A percentile compares a stretch with the other conserved stretches of the same genome.
phyloP scores from a whole-genome alignment of 148 eudicot genomes.

The Amaranthus palmeri region DNA sequence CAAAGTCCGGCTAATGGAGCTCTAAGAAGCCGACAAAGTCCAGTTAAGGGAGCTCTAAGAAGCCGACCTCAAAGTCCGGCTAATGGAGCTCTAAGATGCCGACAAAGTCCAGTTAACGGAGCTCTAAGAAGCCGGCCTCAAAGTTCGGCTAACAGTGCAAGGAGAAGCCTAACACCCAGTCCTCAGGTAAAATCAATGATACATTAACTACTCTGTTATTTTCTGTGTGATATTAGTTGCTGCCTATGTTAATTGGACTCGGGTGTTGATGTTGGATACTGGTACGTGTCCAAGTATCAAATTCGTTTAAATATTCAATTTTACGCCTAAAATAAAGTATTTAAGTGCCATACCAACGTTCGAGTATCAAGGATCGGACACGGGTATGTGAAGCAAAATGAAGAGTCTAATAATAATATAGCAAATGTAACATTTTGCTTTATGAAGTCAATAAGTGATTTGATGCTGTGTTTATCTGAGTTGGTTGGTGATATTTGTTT shows the following conservation, averaged over 20 bases:
- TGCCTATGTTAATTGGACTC: too few relatives aligned
- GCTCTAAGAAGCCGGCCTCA: constrained; percentile 44
- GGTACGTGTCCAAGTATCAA: too few relatives aligned
- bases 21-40: constrained; percentile 59
- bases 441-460: too few relatives aligned
- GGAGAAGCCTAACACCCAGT: constrained; percentile 65
- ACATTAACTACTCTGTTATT: neutral
- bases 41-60: constrained; percentile 30
- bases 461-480: too few relatives aligned
- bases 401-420: too few relatives aligned
- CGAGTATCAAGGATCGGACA: too few relatives aligned
- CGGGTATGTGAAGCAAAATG: too few relatives aligned
- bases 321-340: too few relatives aligned
- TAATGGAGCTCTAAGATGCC: constrained; percentile 33
- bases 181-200: constrained; percentile 65
- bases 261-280: too few relatives aligned
- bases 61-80: constrained; percentile 67
- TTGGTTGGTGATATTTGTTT: too few relatives aligned
- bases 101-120: constrained; percentile 47
- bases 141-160: constrained; percentile 28
- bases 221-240: neutral
- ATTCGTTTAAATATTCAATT: too few relatives aligned
- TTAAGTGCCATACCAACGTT: too few relatives aligned
- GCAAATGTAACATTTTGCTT: neutral
- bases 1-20: constrained; percentile 27